Evolutionary conservation across 2,329 filamentous ascomycete genomes (phyloP), one percentile per base, ranked within the genome.

Genomic region (Colletotrichum echinochloae): DNA sequence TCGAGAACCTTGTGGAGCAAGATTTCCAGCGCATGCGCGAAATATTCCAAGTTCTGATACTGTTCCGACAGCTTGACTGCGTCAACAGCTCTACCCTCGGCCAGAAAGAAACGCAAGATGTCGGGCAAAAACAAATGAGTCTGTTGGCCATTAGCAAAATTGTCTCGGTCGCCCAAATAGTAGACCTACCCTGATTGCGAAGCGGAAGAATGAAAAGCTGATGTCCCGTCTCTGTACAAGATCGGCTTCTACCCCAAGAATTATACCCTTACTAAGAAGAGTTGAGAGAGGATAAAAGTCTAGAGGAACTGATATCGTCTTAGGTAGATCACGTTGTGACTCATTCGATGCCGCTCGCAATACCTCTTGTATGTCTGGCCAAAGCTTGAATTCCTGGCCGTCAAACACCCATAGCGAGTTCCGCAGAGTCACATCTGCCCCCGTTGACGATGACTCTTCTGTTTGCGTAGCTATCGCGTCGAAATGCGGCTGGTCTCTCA

Each of bases 371-470:
- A 97, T 90, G 77, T 97, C 94, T 30, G 93, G 90, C 96, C 96
- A 99, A 3, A 93, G 89, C 74, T 94, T 92, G 74, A 98, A 88
- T 73, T 95, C 91, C 66, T 89, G 89, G 6, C 96, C 96, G 76
- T 97, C 94, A 80, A 98, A 98, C 55, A 94, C 90, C 96, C 96
- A 99, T 2, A 99, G 83, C 1, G 96, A 98, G 81, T 98, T 94
- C 64, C 90, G 89, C 49, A 99, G 44, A 44, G 59, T 75, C 64
- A 39, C 74, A 77, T 79, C 65, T 44, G 46, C 60, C 6, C 48
- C 55, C 9, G 44, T 26, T 16, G 63, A 46, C 14, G 48, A 26
- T 2, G 57, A 18, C 20, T 68, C 59, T 46, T 72, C 68, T 16
- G 61, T 28, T 28, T 56, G 54, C n/a, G 60, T 39, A 18, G 48